phyloP scores from a whole-genome alignment of 164 flowering plant genomes.

The Litsea cubeba region DNA sequence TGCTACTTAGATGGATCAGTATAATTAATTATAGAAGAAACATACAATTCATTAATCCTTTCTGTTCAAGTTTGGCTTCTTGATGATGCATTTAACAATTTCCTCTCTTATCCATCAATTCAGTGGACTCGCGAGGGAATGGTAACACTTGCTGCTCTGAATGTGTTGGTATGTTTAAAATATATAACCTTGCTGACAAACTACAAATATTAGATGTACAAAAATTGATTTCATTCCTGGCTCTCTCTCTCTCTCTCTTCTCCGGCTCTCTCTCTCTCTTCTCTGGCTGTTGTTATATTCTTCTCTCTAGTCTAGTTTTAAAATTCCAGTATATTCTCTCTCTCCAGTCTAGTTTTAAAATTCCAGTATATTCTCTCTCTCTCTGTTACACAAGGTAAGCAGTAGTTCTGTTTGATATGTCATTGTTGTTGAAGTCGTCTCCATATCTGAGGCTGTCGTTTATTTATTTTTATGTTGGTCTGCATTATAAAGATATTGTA shows the following conservation, averaged over 20 bases:
- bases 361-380: too few relatives aligned
- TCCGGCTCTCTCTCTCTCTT: too few relatives aligned
- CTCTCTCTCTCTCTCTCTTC: rapidly evolving
- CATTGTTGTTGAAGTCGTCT: too few relatives aligned
- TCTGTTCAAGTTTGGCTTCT: background rate
- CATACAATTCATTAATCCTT: background rate
- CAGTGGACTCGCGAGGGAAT: slow-evolving; percentile 99
- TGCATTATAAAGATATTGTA: too few relatives aligned
- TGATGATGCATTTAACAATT: background rate
- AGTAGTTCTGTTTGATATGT: too few relatives aligned
- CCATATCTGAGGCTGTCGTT: too few relatives aligned
- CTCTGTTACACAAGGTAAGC: too few relatives aligned
- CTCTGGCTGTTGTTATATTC: too few relatives aligned
- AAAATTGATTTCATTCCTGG: background rate
- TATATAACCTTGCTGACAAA: background rate
- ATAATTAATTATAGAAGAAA: background rate
- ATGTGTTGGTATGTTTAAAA: slow-evolving; percentile 64
- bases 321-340: too few relatives aligned
- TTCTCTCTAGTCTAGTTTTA: too few relatives aligned
- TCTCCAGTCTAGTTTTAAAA: too few relatives aligned
- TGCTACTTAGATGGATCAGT: background rate
- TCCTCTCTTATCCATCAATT: slow-evolving; percentile 1
- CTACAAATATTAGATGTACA: background rate
- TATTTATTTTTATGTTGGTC: too few relatives aligned
- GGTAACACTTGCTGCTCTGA: slow-evolving; percentile 96